Base-by-base conservation (phyloP, 208 protist genomes). In the Crithidia mellificae region DNA sequence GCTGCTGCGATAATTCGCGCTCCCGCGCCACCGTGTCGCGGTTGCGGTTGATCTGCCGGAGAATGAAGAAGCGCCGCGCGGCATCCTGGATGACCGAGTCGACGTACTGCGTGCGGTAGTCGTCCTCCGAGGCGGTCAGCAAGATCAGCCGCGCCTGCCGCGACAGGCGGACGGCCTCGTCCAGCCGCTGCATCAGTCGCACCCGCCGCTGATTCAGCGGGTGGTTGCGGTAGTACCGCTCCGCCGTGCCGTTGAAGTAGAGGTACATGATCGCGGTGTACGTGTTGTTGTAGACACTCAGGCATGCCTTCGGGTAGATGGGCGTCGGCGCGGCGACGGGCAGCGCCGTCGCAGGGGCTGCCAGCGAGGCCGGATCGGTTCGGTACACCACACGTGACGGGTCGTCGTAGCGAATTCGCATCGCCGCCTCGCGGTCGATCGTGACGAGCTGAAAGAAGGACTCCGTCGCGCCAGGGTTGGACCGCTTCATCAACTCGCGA, bases 211-310 rank as follows among this genome's bases (percentile, higher is more conserved):
- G 49, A 47, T 84, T 84, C 43, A 79, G 19, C 6, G 74, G 63
- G 63, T 81, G 68, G 14, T 22, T 14, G 36, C 72, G 77, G 54
- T 73, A 76, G 63, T 55, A 27, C n/a, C 38, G 46, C 64, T 81
- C 76, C 15, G 81, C 81, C 41, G 81, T 81, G 56, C 55, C 51
- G 68, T 87, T 87, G 65, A 79, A 64, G 55, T 76, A 78, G 24
- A 87, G 71, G 63, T 78, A 81, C 20, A 53, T 47, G 11, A 69
- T 30, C 15, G 63, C 38, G 12, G 70, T 44, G 46, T 71, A 66
- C 36, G 25, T 50, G 43, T 34, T 46, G 46, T 57, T 62, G 64
- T 41, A 47, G 7, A n/a, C 6, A 8, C 25, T 7, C 6, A 71
- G 43, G 24, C 55, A 63, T 24, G 9, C 38, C 2, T 1, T 29